Conservation (phyloP, 73 alveolate species). For the Paraurostyla sp. region DNA sequence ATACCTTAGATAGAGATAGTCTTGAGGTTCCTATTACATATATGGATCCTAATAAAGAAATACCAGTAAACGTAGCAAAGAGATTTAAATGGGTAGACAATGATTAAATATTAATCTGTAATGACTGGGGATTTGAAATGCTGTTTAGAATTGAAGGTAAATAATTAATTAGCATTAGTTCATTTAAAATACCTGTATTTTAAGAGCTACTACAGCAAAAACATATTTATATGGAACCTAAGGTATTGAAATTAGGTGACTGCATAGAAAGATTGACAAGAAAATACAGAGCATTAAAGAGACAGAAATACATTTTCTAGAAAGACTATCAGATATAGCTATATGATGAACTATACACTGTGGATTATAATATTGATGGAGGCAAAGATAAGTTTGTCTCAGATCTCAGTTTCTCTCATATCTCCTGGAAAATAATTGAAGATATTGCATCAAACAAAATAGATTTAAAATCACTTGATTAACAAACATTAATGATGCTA, state of each 20-base stretch:
- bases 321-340: background rate
- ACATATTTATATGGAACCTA: background rate
- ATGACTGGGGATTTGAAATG: constrained; percentile 20
- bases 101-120: background rate
- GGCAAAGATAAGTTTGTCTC: constrained; percentile 24
- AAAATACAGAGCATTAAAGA: constrained; percentile 24
- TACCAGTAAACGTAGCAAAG: background rate
- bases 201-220: background rate
- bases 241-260: constrained; percentile 12
- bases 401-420: constrained; percentile 53
- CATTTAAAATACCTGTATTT: constrained; percentile 25
- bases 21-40: background rate
- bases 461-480: background rate
- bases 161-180: background rate
- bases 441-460: background rate
- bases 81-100: constrained; percentile 48
- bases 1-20: background rate
- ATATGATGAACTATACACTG: constrained; percentile 13
- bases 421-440: constrained; percentile 44
- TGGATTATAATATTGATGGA: constrained; percentile 36
- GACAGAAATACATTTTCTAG: background rate
- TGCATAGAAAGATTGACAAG: background rate
- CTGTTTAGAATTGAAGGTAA: background rate
- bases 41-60: constrained; percentile 8
- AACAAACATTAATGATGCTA: background rate